These are phyloP conservation scores for Cryphonectria carpinicola DNA, from an alignment of 2,329 filamentous ascomycete species.

Conservation along the genomic window DNA sequence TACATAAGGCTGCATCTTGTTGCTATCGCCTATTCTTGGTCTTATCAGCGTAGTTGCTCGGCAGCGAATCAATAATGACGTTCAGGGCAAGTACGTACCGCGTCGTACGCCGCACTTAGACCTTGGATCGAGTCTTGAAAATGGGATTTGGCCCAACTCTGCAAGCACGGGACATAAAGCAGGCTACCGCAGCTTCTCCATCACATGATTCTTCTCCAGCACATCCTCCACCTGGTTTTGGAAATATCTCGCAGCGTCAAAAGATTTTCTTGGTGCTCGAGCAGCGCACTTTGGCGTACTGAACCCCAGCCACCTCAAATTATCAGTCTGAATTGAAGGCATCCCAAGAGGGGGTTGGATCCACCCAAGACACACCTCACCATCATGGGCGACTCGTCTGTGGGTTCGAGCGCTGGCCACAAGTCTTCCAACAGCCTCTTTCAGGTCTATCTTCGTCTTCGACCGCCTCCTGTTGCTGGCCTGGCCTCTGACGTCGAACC, in stretches of 20 bases:
- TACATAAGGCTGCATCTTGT: not conserved
- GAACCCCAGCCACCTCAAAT: not conserved
- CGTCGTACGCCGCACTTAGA: not conserved
- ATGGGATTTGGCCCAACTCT: not conserved
- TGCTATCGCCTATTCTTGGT: not conserved
- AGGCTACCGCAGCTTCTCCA: not conserved
- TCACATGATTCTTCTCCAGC: not conserved
- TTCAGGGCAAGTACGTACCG: not conserved
- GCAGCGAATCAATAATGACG: constrained; percentile 17
- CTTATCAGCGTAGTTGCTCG: constrained; percentile 1
- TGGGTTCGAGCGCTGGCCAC: constrained; percentile 28
- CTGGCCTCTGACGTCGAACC: constrained; percentile 56
- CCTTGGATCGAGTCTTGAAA: not conserved
- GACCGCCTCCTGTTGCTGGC: constrained; percentile 61
- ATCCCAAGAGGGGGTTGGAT: not conserved
- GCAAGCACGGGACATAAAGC: not conserved
- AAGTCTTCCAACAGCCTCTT: constrained; percentile 65
- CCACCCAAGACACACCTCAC: not conserved
- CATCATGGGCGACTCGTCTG: constrained; percentile 43
- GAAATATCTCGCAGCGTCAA: not conserved
- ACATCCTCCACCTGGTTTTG: not conserved
- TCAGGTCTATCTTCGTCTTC: constrained; percentile 86
- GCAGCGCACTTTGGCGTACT: not conserved
- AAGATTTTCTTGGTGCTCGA: not conserved
- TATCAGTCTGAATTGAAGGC: not conserved